A percentile compares a stretch with the other conserved stretches of the same genome.
Evolutionary conservation across 2,329 filamentous ascomycete genomes (phyloP).

Genomic region (Pseudocercospora fuligena): DNA sequence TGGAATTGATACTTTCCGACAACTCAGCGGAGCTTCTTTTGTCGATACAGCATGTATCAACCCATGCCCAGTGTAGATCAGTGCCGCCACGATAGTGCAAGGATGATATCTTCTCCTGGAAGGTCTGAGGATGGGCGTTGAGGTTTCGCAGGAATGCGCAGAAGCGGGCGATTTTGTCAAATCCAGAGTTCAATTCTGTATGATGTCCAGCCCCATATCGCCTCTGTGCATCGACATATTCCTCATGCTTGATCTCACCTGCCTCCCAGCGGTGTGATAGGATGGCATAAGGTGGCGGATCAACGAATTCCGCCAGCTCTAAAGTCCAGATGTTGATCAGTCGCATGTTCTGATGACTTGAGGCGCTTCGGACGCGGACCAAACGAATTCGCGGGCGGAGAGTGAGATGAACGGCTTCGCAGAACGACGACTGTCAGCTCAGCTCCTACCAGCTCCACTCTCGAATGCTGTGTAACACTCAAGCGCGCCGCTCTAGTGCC

Average conservation of each 20-base stretch:
- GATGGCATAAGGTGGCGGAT: not conserved
- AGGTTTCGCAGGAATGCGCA: not conserved
- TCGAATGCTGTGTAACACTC: too few relatives aligned
- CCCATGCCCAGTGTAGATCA: slow-evolving; percentile 19
- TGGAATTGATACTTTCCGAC: slow-evolving; percentile 10
- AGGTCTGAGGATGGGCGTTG: not conserved
- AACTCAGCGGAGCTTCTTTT: slow-evolving; percentile 24
- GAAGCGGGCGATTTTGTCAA: not conserved
- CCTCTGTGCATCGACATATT: not conserved
- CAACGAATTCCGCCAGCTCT: not conserved
- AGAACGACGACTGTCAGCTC: too few relatives aligned
- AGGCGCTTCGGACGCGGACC: too few relatives aligned
- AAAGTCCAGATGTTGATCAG: not conserved
- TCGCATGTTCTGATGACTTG: not conserved
- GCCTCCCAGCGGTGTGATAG: not conserved
- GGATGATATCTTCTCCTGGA: not conserved
- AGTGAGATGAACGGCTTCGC: too few relatives aligned
- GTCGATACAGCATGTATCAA: slow-evolving; percentile 31
- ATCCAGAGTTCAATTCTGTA: not conserved
- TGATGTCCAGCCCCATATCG: not conserved
- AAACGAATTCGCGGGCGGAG: too few relatives aligned
- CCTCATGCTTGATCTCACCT: not conserved
- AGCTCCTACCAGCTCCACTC: too few relatives aligned
- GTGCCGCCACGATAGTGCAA: not conserved
- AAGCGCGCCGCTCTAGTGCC: too few relatives aligned